Base-by-base conservation (phyloP, 371 early-diverging fungal species). In the Rhizopus microsporus region DNA sequence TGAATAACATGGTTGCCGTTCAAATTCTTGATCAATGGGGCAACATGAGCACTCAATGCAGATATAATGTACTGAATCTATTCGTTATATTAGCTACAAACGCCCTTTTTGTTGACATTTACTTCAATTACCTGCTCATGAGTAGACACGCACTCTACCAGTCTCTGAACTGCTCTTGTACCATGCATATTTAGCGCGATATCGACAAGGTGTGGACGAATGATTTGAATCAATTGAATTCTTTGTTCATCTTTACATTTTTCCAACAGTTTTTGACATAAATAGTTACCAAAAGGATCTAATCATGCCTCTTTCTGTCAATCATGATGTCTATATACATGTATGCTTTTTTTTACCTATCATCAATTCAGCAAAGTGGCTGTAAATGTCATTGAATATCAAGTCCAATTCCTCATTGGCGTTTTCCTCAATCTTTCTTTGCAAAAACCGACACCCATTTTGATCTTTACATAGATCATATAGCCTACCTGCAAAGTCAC, bases 1-100 rank as follows among this genome's bases (percentile, higher is more conserved):
- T 99, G 99, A 49, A 99, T 89, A 30, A 98, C 98, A 65, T 99
- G 99, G 76, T 99, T 99, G 47, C 99, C 98, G 69, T 99, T 99
- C 44, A 97, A 84, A 68, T 97, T 97, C 65, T 94, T 92, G 61
- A 98, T 93, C 51, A 98, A 69, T 7, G 88, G 75, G 6, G 95
- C 92, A 1, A 95, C 91, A 60, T 89, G 84, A 9, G 82, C 79
- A 54, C 83, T 77, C 16, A 98, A 72, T 15, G 95, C 91, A 6
- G 65, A 63, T 13, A 86, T 84, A 3, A 94, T 80, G 4, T 87
- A 72, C 8, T 84, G 76, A 54, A 92, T 91, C 75, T 90, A 77
- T 29, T 29, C 35, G 13, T 52, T 51, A n/a, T 5, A 45, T 30
- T 15, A 37, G 38, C 7, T n/a, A 31, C 23, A 33, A 39, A 51